phyloP scores from a whole-genome alignment of 2,329 filamentous ascomycete genomes.

The Aspergillus arachidicola region DNA sequence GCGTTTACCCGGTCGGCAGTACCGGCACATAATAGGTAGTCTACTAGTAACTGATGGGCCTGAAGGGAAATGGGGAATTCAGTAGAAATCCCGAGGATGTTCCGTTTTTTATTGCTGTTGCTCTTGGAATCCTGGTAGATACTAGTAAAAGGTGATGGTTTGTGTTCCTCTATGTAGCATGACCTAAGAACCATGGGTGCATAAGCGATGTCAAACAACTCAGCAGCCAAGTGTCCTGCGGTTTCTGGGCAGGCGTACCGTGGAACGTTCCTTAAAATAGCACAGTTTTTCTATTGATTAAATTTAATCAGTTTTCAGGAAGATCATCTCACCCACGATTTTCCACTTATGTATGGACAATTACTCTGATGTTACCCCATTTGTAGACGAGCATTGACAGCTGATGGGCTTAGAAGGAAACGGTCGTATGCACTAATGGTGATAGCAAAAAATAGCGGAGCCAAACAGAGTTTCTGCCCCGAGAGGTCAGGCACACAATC shows the following conservation, averaged over 20 bases:
- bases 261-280: conserved; percentile 15
- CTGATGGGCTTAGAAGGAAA: conserved; percentile 4
- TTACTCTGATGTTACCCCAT: neutral
- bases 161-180: neutral
- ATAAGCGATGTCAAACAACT: neutral
- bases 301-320: neutral
- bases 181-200: neutral
- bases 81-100: neutral
- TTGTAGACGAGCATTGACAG: conserved; percentile 1
- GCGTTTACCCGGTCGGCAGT: neutral
- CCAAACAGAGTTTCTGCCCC: conserved; percentile 1
- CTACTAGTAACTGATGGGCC: neutral
- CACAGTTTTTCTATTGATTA: neutral
- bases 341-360: conserved; percentile 1
- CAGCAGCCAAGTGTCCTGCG: neutral
- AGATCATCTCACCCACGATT: conserved; percentile 3
- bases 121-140: neutral
- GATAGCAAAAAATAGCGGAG: neutral
- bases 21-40: neutral
- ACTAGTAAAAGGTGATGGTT: neutral
- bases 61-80: neutral
- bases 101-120: neutral
- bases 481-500: conserved; percentile 12
- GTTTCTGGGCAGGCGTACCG: conserved; percentile 2
- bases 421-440: conserved; percentile 3